Percentiles rank a stretch among this genome's conserved stretches.
Conservation (phyloP, 1,139 yeast genomes). For the Chernovozyma sophiae-reginae region DNA sequence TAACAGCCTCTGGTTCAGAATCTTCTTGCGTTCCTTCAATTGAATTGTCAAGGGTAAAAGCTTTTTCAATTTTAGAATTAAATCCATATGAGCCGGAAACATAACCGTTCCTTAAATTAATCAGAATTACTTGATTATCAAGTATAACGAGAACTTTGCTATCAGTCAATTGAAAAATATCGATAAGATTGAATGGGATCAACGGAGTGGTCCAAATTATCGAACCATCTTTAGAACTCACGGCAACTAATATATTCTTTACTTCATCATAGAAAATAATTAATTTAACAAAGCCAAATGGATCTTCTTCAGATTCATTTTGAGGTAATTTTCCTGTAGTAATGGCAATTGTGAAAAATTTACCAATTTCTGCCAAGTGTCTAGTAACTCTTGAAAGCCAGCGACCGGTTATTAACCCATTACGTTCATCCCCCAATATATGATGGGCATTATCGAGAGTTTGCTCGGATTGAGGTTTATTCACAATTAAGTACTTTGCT, state of each 20-base stretch:
- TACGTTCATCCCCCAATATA: constrained; percentile 25
- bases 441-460: constrained; percentile 28
- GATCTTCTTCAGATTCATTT: constrained; percentile 13
- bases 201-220: constrained; percentile 22
- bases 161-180: constrained; percentile 16
- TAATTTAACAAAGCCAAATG: constrained; percentile 34
- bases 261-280: constrained; percentile 26
- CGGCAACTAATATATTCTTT: constrained; percentile 22
- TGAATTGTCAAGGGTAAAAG: background rate
- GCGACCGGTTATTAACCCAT: constrained; percentile 20
- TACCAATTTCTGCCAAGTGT: constrained; percentile 36
- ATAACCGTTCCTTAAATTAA: constrained; percentile 25
- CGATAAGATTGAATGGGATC: constrained; percentile 11
- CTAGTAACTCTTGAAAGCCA: constrained; percentile 30
- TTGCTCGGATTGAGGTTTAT: constrained; percentile 27
- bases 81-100: background rate
- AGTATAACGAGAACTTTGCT: constrained; percentile 20
- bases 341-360: constrained; percentile 11
- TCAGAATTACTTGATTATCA: constrained; percentile 12
- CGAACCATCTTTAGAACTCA: constrained; percentile 27
- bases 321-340: constrained; percentile 1
- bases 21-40: background rate
- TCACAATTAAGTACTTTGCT: constrained; percentile 17
- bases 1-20: background rate
- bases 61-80: background rate